These are phyloP conservation scores for Coemansia biformis DNA, from an alignment of 192 early-diverging fungal genomes.

Conservation along the genomic window DNA sequence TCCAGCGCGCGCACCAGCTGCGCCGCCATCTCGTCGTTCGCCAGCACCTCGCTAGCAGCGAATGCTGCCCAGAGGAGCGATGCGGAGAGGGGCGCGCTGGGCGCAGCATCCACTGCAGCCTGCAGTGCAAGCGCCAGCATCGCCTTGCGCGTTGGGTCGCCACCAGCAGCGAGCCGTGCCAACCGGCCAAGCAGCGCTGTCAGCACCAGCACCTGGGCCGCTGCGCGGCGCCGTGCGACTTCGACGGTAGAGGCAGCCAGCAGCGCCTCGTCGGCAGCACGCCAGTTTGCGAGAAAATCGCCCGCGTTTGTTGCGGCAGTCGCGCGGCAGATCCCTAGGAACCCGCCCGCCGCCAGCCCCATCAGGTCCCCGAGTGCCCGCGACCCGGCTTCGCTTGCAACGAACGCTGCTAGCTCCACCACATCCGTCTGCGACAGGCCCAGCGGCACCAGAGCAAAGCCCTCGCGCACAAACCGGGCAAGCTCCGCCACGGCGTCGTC, in stretches of 20 bases:
- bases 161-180: neutral
- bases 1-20: slow-evolving; percentile 5
- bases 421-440: slow-evolving; percentile 11
- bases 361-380: slow-evolving; percentile 2
- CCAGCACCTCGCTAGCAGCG: slow-evolving; percentile 4
- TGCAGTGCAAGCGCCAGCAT: neutral
- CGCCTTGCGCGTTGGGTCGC: neutral
- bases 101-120: neutral
- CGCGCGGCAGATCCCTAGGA: slow-evolving; percentile 2
- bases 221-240: neutral
- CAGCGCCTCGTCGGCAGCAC: slow-evolving; percentile 5
- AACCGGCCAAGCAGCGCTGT: slow-evolving; percentile 1
- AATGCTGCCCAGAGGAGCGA: slow-evolving; percentile 16
- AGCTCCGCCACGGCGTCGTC: slow-evolving; percentile 7
- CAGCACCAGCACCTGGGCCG: neutral
- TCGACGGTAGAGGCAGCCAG: slow-evolving; percentile 1
- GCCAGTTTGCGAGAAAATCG: slow-evolving; percentile 12
- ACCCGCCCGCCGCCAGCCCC: slow-evolving; percentile 7
- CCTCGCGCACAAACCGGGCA: slow-evolving; percentile 4
- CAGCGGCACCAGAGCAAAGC: slow-evolving; percentile 15
- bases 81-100: slow-evolving; percentile 6
- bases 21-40: neutral
- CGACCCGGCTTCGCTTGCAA: neutral
- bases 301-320: neutral
- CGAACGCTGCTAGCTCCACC: slow-evolving; percentile 8